Evolutionary conservation across 2,329 filamentous ascomycete genomes (phyloP).

Genomic region (Beauveria asiatica): DNA sequence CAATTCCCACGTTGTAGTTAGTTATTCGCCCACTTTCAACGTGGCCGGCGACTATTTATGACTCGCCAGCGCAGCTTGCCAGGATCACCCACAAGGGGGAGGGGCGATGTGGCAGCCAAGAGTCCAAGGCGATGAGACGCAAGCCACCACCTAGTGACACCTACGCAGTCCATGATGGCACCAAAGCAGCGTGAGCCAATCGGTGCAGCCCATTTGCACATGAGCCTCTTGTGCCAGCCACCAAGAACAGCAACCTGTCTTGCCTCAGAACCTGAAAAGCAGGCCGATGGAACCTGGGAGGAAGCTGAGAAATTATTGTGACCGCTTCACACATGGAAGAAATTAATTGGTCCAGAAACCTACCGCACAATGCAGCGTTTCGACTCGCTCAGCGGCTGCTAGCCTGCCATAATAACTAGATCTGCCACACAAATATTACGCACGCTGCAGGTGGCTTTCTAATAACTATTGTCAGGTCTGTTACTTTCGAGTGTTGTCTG

Average conservation of each 20-base stretch:
- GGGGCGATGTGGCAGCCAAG: background rate
- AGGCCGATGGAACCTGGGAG: background rate
- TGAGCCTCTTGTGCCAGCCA: constrained; percentile 3
- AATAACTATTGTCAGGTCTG: background rate
- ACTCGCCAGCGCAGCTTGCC: background rate
- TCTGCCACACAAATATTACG: constrained; percentile 1
- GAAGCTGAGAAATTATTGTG: background rate
- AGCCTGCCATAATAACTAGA: background rate
- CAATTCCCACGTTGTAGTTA: background rate
- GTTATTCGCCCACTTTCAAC: background rate
- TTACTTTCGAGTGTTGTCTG: background rate
- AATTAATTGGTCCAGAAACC: background rate
- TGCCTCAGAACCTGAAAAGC: background rate
- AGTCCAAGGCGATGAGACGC: background rate
- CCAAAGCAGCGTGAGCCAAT: background rate
- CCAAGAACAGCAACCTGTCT: background rate
- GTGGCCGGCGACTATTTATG: background rate
- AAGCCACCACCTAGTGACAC: constrained; percentile 5
- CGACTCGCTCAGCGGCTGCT: background rate
- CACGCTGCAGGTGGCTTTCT: background rate
- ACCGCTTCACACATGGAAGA: background rate
- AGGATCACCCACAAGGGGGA: background rate
- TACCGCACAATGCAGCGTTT: constrained; percentile 1
- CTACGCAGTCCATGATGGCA: background rate
- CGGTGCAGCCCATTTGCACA: constrained; percentile 3